Evolutionary conservation across 139 green algal genomes (phyloP).

Genomic region (Haematococcus lacustris): DNA sequence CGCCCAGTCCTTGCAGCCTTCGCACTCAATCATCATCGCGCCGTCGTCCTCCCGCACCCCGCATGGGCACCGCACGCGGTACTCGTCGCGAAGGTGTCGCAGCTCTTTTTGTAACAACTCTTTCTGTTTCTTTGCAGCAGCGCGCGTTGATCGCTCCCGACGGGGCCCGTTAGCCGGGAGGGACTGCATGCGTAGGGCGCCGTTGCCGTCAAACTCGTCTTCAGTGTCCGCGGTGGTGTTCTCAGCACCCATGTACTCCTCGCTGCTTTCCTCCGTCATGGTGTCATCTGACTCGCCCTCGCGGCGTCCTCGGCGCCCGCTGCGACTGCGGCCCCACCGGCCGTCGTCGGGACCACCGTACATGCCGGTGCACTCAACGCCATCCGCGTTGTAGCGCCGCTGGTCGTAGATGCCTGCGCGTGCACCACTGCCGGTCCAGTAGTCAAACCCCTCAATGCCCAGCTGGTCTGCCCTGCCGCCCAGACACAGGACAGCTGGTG

Average conservation of each 20-base stretch:
- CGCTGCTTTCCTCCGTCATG: background rate
- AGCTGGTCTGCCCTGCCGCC: background rate
- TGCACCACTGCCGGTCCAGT: background rate
- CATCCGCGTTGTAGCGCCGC: constrained; percentile 19
- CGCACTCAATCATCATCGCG: constrained; percentile 68
- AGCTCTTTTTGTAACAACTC: background rate
- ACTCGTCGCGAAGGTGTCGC: background rate
- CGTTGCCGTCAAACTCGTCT: too few species aligned
- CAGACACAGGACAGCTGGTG: too few species aligned
- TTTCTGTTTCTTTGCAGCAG: too few species aligned
- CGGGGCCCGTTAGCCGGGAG: too few species aligned
- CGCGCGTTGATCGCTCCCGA: too few species aligned
- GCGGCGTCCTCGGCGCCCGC: background rate
- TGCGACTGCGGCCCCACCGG: background rate
- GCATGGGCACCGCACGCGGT: constrained; percentile 51
- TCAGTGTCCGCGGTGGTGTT: too few species aligned
- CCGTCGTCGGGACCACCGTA: too few species aligned
- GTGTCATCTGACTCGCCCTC: constrained; percentile 8
- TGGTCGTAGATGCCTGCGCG: constrained; percentile 38
- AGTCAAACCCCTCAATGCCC: background rate
- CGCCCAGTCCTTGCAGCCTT: constrained; percentile 15
- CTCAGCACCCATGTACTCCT: too few species aligned
- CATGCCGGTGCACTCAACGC: background rate
- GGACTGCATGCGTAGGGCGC: too few species aligned
- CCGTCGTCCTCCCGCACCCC: constrained; percentile 57